Base-by-base conservation (phyloP, 192 early-diverging fungal species). In the Spizellomyces sp. region DNA sequence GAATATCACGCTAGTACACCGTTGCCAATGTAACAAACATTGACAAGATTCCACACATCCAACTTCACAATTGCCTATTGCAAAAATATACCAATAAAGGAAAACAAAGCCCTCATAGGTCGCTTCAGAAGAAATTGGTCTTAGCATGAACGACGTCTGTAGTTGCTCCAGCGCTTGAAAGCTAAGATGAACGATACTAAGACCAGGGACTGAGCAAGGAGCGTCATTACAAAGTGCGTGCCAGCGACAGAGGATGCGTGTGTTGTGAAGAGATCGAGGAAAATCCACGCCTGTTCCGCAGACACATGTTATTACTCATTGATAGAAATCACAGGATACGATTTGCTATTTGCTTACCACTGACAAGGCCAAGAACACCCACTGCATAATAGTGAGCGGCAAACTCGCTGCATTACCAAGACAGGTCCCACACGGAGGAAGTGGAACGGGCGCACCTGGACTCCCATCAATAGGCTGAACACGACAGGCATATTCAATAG, bases 361-460 rank as follows among this genome's bases (percentile, higher is more conserved):
- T 15, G 52, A 50, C 7, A 75, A 10, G 19, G 58, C 66, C n/a
- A 75, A 50, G 17, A 75, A 75, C 9, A 64, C 62, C 74, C 74
- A 75, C 8, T 44, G 10, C 17, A 75, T 42, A 10, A 69, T 52
- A 4, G 59, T 54, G 43, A 19, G 36, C 22, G 67, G 15, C 41
- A 75, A 4, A 10, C 42, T 64, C 2, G 67, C 59, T n/a, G 59
- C 61, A 45, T 69, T 75, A 10, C 45, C 58, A n/a, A 75, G 47
- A 27, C 74, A 75, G 4, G 59, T 54, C 5, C 15, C 27, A 48
- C 74, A 75, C 17, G 45, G 5, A 36, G 50, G 58, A 41, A 58
- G 19, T 9, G 64, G 64, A 22, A 70, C n/a, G 3, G 66, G 66
- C 4, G 45, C 14, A 10, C 41, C 59, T 2, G 47, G 66, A 7